phyloP scores from a whole-genome alignment of 306 rosid species.

The Quillaja saponaria region DNA sequence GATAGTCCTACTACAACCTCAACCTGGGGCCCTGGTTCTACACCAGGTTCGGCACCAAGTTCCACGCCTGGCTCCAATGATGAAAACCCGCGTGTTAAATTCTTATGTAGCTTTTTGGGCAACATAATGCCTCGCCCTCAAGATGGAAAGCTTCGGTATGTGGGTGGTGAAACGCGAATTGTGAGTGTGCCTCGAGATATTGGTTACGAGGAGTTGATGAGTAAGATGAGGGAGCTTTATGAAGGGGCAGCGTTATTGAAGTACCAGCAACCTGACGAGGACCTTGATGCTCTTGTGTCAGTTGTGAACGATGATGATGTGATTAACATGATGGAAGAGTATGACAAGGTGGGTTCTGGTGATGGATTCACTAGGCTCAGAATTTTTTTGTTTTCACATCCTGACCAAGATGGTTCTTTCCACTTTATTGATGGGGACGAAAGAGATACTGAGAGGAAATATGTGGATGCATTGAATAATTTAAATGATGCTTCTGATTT shows the following conservation, averaged over 20 bases:
- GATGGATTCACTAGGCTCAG: conserved; percentile 95
- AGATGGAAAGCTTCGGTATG: conserved; percentile 92
- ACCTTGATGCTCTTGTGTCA: conserved; percentile 94
- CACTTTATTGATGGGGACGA: conserved; percentile 83
- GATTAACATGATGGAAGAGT: conserved; percentile 98
- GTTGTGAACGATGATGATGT: conserved; percentile 97
- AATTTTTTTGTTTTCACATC: conserved; percentile 77
- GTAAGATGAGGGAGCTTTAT: conserved; percentile 84
- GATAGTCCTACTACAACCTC: conserved; percentile 62
- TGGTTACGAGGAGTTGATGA: conserved; percentile 82
- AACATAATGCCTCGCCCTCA: conserved; percentile 97
- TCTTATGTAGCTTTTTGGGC: conserved; percentile 86
- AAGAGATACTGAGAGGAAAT: conserved; percentile 82
- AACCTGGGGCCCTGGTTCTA: conserved; percentile 31
- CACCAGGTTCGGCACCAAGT: conserved; percentile 41
- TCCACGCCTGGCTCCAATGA: conserved; percentile 50
- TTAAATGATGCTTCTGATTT: conserved; percentile 72
- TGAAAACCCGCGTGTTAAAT: conserved; percentile 72
- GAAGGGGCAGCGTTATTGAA: conserved; percentile 78
- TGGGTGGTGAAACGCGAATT: conserved; percentile 96
- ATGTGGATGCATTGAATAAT: conserved; percentile 92
- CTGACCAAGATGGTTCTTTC: conserved; percentile 69
- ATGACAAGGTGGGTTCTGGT: conserved; percentile 84
- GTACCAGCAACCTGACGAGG: conserved; percentile 98
- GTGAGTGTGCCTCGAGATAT: conserved; percentile 73